These are phyloP conservation scores for Pachyrhizus erosus DNA, from an alignment of 306 rosid species.

Conservation along the genomic window DNA sequence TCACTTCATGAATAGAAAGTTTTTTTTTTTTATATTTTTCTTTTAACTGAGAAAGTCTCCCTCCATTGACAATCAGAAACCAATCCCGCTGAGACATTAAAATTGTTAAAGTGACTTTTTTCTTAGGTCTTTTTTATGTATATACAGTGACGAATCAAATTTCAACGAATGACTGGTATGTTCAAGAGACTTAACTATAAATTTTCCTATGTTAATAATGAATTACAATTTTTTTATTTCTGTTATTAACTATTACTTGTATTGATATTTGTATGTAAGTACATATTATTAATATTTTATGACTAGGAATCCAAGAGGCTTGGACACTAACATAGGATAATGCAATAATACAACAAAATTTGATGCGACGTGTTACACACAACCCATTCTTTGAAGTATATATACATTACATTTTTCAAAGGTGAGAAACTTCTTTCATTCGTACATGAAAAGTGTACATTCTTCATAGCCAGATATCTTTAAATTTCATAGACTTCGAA, in stretches of 20 bases:
- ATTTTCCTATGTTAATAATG: not conserved
- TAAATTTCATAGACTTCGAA: not conserved
- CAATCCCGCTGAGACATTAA: not conserved
- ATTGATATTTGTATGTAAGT: not conserved
- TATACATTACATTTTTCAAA: not conserved
- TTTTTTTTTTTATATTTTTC: not conserved
- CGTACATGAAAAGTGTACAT: not conserved
- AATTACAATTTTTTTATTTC: not conserved
- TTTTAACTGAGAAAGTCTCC: not conserved
- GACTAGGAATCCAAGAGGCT: not conserved
- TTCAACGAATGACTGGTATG: not conserved
- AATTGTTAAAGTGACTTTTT: not conserved
- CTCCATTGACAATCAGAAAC: not conserved
- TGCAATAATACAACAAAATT: not conserved
- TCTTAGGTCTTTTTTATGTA: not conserved
- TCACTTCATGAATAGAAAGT: not conserved
- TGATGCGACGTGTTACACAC: not conserved
- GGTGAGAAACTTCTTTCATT: not conserved
- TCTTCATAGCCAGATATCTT: not conserved
- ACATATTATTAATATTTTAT: slow-evolving; percentile 1
- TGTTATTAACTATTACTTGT: not conserved
- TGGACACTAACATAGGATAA: not conserved
- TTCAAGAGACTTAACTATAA: not conserved
- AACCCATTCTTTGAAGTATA: not conserved
- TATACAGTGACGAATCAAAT: not conserved